phyloP scores from a whole-genome alignment of 352 stramenopile genomes.

The Aphanomyces euteiches region DNA sequence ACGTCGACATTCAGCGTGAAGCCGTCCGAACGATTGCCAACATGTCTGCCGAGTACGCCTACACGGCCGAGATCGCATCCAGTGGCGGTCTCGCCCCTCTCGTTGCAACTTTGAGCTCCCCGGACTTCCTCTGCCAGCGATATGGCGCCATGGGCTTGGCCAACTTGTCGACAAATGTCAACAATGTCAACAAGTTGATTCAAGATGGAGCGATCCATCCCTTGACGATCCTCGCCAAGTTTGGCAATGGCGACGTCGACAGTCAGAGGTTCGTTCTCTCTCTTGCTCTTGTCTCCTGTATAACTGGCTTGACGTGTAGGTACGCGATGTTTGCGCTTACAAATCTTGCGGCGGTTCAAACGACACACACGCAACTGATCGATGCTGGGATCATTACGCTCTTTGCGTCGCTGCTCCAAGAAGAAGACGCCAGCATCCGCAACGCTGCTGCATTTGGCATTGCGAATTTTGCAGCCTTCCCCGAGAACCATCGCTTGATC shows the following conservation, averaged over 20 bases:
- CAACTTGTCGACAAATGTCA: constrained; percentile 91
- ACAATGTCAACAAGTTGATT: constrained; percentile 87
- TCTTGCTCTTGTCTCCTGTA: not conserved
- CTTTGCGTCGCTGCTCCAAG: constrained; percentile 63
- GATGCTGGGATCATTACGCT: constrained; percentile 69
- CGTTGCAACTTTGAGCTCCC: constrained; percentile 82
- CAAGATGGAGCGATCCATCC: constrained; percentile 86
- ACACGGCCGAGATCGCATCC: constrained; percentile 89
- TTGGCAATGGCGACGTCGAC: constrained; percentile 87
- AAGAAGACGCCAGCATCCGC: constrained; percentile 79
- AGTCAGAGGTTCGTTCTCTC: constrained; percentile 58
- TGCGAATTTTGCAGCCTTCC: constrained; percentile 92
- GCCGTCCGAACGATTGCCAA: constrained; percentile 92
- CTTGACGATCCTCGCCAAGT: constrained; percentile 80
- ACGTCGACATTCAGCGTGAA: constrained; percentile 91
- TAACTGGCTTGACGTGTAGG: not conserved
- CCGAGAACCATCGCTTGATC: constrained; percentile 86
- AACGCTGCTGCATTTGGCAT: constrained; percentile 90
- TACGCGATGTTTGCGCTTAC: constrained; percentile 92
- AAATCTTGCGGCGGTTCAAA: constrained; percentile 87
- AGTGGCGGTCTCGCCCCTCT: constrained; percentile 87
- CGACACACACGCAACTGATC: constrained; percentile 81
- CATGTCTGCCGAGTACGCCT: constrained; percentile 92
- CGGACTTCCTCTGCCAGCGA: constrained; percentile 90
- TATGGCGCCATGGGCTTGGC: constrained; percentile 94